Conservation (phyloP, 805 yeast genomes). For the Lipomyces anomalus region DNA sequence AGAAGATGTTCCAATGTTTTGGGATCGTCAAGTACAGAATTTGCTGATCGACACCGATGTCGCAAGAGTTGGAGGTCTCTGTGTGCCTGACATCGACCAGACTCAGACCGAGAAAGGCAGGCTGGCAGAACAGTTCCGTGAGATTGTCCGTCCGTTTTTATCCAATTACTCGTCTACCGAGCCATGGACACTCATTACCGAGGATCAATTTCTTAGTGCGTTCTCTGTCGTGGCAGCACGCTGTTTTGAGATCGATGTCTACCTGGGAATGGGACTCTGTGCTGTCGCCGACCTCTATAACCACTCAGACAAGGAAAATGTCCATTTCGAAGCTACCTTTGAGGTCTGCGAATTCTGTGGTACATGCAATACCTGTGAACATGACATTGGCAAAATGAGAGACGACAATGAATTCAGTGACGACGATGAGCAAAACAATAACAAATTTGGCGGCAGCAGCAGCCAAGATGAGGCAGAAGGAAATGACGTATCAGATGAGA, state of each 20-base stretch:
- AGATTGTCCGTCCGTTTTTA: neutral
- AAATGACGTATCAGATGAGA: slow-evolving; percentile 20
- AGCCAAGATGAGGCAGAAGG: slow-evolving; percentile 7
- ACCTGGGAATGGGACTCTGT: slow-evolving; percentile 67
- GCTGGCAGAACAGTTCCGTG: neutral
- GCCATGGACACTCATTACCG: neutral
- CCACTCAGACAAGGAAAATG: slow-evolving; percentile 55
- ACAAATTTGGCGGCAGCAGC: slow-evolving; percentile 13
- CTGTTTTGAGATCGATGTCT: slow-evolving; percentile 75
- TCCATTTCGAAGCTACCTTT: slow-evolving; percentile 56
- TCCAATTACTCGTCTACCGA: neutral
- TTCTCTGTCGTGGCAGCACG: slow-evolving; percentile 65
- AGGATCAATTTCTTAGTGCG: slow-evolving; percentile 41
- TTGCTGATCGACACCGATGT: slow-evolving; percentile 57
- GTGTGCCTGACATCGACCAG: slow-evolving; percentile 12
- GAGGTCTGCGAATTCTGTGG: slow-evolving; percentile 49
- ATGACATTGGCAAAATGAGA: slow-evolving; percentile 5
- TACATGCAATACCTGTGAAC: slow-evolving; percentile 19
- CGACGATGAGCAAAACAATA: slow-evolving; percentile 18
- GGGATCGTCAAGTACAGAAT: slow-evolving; percentile 45
- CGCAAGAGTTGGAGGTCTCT: slow-evolving; percentile 25
- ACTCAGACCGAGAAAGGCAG: neutral
- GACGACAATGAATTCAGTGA: slow-evolving; percentile 16
- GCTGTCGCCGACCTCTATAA: slow-evolving; percentile 91
- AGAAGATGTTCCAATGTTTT: slow-evolving; percentile 41